Evolutionary conservation across 2,329 filamentous ascomycete species (phyloP), one percentile per base, ranked within the genome.

Genomic region (Penicillium brevicompactum): DNA sequence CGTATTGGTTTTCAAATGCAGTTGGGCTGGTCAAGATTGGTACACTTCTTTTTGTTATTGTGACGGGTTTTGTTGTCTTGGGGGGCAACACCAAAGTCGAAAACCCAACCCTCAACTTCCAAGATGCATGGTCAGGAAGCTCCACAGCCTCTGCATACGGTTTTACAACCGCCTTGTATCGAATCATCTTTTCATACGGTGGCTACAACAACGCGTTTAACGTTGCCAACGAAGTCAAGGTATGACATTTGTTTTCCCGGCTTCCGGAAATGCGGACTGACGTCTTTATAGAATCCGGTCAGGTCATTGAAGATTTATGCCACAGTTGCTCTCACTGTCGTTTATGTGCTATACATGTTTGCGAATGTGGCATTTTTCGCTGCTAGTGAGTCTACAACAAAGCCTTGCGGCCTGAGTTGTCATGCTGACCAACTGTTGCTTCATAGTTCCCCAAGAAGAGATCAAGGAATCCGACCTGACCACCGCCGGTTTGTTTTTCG

Each of bases 161-260:
- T 10, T 67, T 83, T 2, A 80, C 82, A 0, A 83, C 78, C 31
- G 82, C 84, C 0, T 68, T 87, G n/a, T 79, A 84, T 48, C 84
- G 80, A 49, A 83, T 87, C 47, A 78, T 82, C 24, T 85, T 84
- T 55, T 80, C 82, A 0, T 87, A 84, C 54, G 69, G 73, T 0
- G 84, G 84, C 2, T 86, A 80, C 57, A 72, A 77, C 13, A 86
- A 86, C 58, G 81, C 83, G 0, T 86, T 86, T 70, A 85, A 85
- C 58, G 77, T 87, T 5, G 81, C 82, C 52, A 85, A 85, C 49
- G 84, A 87, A 68, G 80, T 86, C 59, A 80, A 80, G 67, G 76
- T 76, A 60, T 14, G 62, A 5, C 1, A 1, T 6, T 2, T 24
- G 18, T 8, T 6, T 10, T 9, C 3, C 38, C 9, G 18, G 5